These are phyloP conservation scores for Calocera viscosa DNA, from an alignment of 768 basidiomycete species.

Conservation along the genomic window DNA sequence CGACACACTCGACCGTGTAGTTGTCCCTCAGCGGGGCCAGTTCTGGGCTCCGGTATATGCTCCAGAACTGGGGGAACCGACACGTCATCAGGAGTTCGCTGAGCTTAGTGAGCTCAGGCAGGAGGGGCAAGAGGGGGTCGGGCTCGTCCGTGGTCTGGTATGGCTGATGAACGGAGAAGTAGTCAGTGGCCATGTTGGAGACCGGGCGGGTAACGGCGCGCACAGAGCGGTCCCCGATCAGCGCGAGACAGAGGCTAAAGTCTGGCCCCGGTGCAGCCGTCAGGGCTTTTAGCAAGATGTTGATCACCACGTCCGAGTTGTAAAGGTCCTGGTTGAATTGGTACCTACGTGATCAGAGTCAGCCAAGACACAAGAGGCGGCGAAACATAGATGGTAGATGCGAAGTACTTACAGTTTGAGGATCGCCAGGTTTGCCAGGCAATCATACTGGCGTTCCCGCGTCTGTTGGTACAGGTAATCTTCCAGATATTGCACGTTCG, in stretches of 20 bases:
- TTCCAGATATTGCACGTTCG: constrained; percentile 83
- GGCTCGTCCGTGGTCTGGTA: constrained; percentile 49
- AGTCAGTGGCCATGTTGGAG: not conserved
- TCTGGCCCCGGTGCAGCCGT: constrained; percentile 78
- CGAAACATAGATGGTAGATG: constrained; percentile 15
- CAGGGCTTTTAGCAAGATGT: constrained; percentile 87
- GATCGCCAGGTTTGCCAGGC: constrained; percentile 88
- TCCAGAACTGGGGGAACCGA: constrained; percentile 81
- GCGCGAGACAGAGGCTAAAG: constrained; percentile 85
- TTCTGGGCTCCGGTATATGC: constrained; percentile 53
- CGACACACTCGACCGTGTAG: constrained; percentile 70
- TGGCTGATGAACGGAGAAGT: constrained; percentile 1
- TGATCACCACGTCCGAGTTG: constrained; percentile 85
- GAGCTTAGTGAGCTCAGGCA: constrained; percentile 55
- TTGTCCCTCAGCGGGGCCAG: constrained; percentile 67
- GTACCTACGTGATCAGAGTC: constrained; percentile 43
- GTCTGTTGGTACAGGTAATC: constrained; percentile 96
- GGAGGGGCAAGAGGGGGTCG: constrained; percentile 60
- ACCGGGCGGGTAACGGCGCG: constrained; percentile 12
- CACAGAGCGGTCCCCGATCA: constrained; percentile 60
- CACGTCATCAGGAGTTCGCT: constrained; percentile 66
- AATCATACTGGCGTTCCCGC: constrained; percentile 81
- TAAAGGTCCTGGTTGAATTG: constrained; percentile 91
- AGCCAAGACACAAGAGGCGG: constrained; percentile 10
- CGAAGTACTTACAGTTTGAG: constrained; percentile 59